Evolutionary conservation across 108 stramenopile genomes (phyloP), one percentile per base, ranked within the genome.

Genomic region (Mayamaea pseudoterrestris): DNA sequence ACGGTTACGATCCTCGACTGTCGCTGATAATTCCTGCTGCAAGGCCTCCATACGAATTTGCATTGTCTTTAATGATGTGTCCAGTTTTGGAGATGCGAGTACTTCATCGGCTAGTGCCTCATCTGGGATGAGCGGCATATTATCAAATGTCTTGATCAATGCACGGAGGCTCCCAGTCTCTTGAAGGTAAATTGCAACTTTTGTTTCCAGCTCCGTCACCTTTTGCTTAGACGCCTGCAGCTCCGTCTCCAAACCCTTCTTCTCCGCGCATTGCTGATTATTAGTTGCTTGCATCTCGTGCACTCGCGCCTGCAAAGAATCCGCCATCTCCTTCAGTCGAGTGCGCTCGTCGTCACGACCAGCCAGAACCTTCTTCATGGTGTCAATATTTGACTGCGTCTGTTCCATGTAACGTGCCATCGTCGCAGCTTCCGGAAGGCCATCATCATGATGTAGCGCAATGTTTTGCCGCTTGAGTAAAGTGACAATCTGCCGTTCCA

Each of bases 151-250:
- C 21, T 75, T 51, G 13, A 85, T 45, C 16, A 90, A 52, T 1
- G 49, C 55, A 36, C 78, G 70, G 35, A 85, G 46, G 21, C 61
- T 61, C 21, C 74, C 80, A 16, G 69, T 40, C 60, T 90, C 83
- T n/a, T 74, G 55, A 51, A 77, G 71, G 72, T 80, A 77, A 42
- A 83, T 73, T 9, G 32, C 44, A 41, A 79, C 68, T 41, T 81
- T 76, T 1, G 66, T 74, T 24, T 65, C n/a, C 18, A 77, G 37
- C 22, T 54, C 55, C 20, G 60, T 31, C 28, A 71, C 51, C 32
- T 71, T 62, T 16, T 21, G 27, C 13, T 57, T 21, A 14, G 11
- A 18, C 12, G 16, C 2, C 1, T 5, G 14, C 6, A 60, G 41
- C 9, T 50, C 36, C 6, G 47, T 20, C 37, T 71, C 37, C 13